Evolutionary conservation across 2,329 filamentous ascomycete genomes (phyloP), one percentile per base, ranked within the genome.

Genomic region (Aspergillus felis): DNA sequence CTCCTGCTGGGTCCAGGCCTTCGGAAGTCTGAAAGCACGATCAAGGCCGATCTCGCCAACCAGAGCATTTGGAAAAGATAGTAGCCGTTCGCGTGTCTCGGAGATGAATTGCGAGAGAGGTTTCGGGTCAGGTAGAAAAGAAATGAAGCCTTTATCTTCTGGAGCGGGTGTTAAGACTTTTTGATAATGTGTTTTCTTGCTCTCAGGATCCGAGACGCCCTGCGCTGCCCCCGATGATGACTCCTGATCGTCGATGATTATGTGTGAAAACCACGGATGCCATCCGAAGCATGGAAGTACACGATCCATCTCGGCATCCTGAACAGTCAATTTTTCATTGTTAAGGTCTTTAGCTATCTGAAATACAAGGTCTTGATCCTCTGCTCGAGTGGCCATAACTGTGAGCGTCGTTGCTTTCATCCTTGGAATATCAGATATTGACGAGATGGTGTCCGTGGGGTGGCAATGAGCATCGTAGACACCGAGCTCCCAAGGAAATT

Each of bases 251-350:
- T 79, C 75, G 62, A 80, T 79, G 66, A 87, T 81, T 59, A 85
- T 83, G 66, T 88, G 80, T 0, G 85, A 84, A 67, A 87, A 87
- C 85, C 85, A 88, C 0, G 85, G 85, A 70, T 88, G 85, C 85
- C 85, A 88, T 41, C 85, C 85, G 67, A 87, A 88, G 52, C 82
- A 83, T 0, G 85, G 85, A 0, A 87, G 65, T 27, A 87, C 73
- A 57, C 77, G 79, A 59, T 78, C 75, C 47, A 75, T 62, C 25
- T 32, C 62, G n/a, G 51, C 54, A 22, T 55, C 53, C 51, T 59
- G 42, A 12, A 53, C 42, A 12, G 50, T 49, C 24, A 35, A 60
- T 35, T 44, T 80, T 61, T 25, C 77, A 76, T 55, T 78, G 68
- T 8, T 69, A 9, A 66, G 51, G 3, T 60, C 56, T 12, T 76